Conservation (phyloP, 1,284 basidiomycete genomes). For the Bjerkandera adusta region DNA sequence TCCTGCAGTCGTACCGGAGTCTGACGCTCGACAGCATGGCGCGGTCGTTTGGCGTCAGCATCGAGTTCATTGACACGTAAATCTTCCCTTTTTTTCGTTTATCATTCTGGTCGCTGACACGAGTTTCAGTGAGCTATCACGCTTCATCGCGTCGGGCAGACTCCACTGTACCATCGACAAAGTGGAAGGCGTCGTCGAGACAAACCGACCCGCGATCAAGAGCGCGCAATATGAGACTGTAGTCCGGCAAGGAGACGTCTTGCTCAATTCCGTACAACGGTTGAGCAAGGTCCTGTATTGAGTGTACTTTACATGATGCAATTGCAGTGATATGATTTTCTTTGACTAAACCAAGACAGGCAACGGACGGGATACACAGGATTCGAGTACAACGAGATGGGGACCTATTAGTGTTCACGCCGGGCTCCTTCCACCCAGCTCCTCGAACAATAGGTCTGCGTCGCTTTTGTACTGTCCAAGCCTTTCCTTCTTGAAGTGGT, state of each 20-base stretch:
- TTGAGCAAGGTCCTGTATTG: constrained; percentile 75
- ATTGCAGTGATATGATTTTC: not conserved
- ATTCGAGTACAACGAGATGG: not conserved
- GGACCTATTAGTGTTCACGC: constrained; percentile 5
- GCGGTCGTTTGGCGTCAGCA: constrained; percentile 87
- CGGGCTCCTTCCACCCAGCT: constrained; percentile 26
- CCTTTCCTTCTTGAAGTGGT: constrained; percentile 74
- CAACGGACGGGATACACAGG: not conserved
- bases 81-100: constrained; percentile 27
- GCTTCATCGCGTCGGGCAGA: constrained; percentile 91
- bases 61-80: constrained; percentile 85
- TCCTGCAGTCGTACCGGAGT: constrained; percentile 89
- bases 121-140: constrained; percentile 75
- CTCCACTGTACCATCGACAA: constrained; percentile 93
- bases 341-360: not conserved
- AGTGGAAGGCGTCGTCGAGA: constrained; percentile 91
- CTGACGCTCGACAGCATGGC: constrained; percentile 88
- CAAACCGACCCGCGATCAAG: constrained; percentile 86
- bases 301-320: constrained; percentile 3
- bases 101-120: constrained; percentile 2
- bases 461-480: constrained; percentile 21
- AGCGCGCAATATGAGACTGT: constrained; percentile 91
- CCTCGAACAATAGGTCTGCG: constrained; percentile 28
- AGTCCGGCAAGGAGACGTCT: constrained; percentile 84
- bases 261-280: constrained; percentile 77